Evolutionary conservation across 805 yeast species (phyloP).

Genomic region (Cyberlindnera samutprakarnensis): DNA sequence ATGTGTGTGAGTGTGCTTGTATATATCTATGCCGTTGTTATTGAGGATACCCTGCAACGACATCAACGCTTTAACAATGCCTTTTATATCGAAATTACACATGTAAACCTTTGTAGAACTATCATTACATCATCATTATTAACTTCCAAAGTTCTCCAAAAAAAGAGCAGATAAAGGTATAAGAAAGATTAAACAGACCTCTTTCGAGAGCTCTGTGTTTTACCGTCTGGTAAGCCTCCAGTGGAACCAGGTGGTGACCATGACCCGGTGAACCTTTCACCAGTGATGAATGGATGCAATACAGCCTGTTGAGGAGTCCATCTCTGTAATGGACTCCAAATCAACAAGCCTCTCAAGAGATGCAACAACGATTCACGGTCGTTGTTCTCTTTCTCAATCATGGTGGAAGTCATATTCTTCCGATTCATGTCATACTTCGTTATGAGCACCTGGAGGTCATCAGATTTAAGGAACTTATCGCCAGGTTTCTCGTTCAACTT

Average conservation of each 20-base stretch:
- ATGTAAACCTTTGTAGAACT: too few relatives aligned
- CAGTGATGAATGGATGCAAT: conserved; percentile 83
- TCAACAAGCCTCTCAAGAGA: conserved; percentile 69
- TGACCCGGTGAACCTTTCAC: conserved; percentile 41
- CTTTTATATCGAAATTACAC: too few relatives aligned
- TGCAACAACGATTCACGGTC: conserved; percentile 70
- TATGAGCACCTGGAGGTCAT: conserved; percentile 63
- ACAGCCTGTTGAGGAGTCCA: conserved; percentile 97
- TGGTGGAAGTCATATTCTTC: conserved; percentile 37
- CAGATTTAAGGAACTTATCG: conserved; percentile 70
- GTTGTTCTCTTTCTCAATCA: conserved; percentile 61
- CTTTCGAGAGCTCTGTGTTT: too few relatives aligned
- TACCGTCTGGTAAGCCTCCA: too few relatives aligned
- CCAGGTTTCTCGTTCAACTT: conserved; percentile 65
- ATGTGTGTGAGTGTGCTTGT: too few relatives aligned
- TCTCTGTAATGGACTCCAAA: conserved; percentile 85
- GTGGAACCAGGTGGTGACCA: conserved; percentile 50
- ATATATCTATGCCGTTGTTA: too few relatives aligned
- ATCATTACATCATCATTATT: too few relatives aligned
- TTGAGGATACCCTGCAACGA: too few relatives aligned
- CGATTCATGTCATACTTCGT: conserved; percentile 65
- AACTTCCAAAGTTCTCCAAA: too few relatives aligned
- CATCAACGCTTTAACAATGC: too few relatives aligned
- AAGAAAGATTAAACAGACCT: too few relatives aligned
- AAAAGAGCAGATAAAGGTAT: too few relatives aligned